Conservation (phyloP, 768 basidiomycete species). For the Tubosaeta sp. region DNA sequence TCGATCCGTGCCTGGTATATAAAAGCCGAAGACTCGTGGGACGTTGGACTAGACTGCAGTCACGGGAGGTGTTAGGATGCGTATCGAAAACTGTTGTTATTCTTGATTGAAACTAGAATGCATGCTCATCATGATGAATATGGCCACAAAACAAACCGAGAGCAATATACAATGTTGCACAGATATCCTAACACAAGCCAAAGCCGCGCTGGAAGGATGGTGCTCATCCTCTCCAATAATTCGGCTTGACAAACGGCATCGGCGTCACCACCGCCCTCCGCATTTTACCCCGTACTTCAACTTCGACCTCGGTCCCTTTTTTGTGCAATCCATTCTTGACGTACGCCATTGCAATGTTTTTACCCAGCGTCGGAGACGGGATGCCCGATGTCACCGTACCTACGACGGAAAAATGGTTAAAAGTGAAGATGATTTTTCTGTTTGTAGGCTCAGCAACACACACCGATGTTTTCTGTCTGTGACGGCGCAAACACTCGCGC, state of each 20-base stretch:
- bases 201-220: not conserved
- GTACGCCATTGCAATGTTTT: slow-evolving; percentile 98
- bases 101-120: too few species aligned
- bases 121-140: too few species aligned
- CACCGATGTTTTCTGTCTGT: slow-evolving; percentile 57
- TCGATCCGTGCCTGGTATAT: too few species aligned
- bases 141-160: not conserved
- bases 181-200: not conserved
- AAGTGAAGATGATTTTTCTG: not conserved
- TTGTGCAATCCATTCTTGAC: slow-evolving; percentile 79
- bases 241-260: slow-evolving; percentile 86
- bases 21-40: too few species aligned
- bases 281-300: slow-evolving; percentile 81
- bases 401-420: slow-evolving; percentile 17
- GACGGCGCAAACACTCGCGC: slow-evolving; percentile 64
- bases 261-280: slow-evolving; percentile 68
- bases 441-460: not conserved
- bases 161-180: not conserved
- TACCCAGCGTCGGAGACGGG: slow-evolving; percentile 83
- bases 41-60: too few species aligned
- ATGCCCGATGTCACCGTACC: slow-evolving; percentile 91
- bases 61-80: too few species aligned
- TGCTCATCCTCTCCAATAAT: slow-evolving; percentile 67
- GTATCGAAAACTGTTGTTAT: too few species aligned
- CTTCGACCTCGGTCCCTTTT: slow-evolving; percentile 79